Conservation (phyloP, 192 early-diverging fungal species). For the Podila epigama region DNA sequence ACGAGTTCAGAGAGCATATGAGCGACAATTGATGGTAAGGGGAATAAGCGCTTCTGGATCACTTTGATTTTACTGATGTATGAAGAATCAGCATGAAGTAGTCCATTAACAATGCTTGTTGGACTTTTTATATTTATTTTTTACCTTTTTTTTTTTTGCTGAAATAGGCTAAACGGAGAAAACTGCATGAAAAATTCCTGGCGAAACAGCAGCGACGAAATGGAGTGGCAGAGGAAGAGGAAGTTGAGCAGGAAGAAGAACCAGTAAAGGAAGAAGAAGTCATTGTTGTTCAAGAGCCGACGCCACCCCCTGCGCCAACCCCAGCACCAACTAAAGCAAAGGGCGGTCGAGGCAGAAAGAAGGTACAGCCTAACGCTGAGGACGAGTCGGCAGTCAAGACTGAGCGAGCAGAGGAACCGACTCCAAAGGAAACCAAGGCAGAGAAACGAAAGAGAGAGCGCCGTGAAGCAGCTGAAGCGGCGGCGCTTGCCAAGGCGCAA, state of each 20-base stretch:
- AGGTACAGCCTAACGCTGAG: conserved; percentile 2
- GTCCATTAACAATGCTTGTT: no score
- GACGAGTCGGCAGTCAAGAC: conserved; percentile 14
- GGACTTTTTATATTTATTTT: no score
- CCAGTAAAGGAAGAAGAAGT: conserved; percentile 5
- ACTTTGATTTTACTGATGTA: no score
- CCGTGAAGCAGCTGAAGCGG: conserved; percentile 29
- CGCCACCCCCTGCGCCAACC: not conserved
- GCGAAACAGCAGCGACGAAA: conserved; percentile 29
- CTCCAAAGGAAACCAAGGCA: conserved; percentile 23
- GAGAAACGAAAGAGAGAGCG: conserved; percentile 33
- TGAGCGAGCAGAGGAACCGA: conserved; percentile 14
- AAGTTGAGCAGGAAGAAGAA: conserved; percentile 12
- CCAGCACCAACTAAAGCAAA: not conserved
- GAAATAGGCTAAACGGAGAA: conserved; percentile 34
- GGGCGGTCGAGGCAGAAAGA: conserved; percentile 26
- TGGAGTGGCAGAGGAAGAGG: not conserved
- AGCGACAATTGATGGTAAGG: conserved; percentile 38
- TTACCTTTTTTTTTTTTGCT: no score
- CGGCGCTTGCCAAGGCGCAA: conserved; percentile 34
- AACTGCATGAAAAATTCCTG: conserved; percentile 42
- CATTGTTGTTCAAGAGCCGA: not conserved
- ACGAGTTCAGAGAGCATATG: conserved; percentile 36
- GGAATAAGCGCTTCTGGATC: no score
- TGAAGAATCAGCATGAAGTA: no score